Conservation (phyloP, 2,329 filamentous ascomycete species). For the Beauveria asiatica region DNA sequence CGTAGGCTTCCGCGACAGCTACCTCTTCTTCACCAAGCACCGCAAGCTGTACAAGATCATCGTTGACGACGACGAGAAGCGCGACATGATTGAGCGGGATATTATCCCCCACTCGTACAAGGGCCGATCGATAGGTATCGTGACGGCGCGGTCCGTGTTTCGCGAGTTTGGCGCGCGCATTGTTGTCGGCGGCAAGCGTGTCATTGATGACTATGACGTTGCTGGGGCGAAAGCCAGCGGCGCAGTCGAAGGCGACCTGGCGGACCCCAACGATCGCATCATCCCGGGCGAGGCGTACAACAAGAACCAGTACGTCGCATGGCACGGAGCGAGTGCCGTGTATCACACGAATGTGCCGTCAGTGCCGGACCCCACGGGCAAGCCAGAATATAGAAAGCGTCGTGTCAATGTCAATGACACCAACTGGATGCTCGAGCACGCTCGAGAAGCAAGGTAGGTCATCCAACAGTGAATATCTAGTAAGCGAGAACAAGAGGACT, state of each 20-base stretch:
- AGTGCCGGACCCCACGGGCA: conserved; percentile 66
- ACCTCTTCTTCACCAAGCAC: conserved; percentile 98
- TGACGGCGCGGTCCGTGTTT: conserved; percentile 93
- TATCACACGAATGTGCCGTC: conserved; percentile 79
- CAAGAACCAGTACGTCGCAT: conserved; percentile 97
- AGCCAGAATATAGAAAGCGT: conserved; percentile 73
- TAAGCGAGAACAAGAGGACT: background rate
- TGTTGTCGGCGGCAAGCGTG: conserved; percentile 77
- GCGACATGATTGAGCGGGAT: conserved; percentile 87
- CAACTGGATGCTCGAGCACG: conserved; percentile 97
- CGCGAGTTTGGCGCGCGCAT: conserved; percentile 93
- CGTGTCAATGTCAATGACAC: conserved; percentile 82
- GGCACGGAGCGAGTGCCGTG: conserved; percentile 93
- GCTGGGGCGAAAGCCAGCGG: conserved; percentile 66
- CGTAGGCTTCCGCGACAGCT: conserved; percentile 94
- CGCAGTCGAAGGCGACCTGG: conserved; percentile 77
- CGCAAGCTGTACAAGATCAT: conserved; percentile 96
- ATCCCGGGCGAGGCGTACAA: conserved; percentile 83
- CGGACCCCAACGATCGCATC: conserved; percentile 78
- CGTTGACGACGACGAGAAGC: conserved; percentile 93
- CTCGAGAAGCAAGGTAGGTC: conserved; percentile 72
- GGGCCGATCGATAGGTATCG: conserved; percentile 91
- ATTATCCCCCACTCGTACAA: conserved; percentile 99
- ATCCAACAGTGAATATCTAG: background rate
- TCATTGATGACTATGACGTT: conserved; percentile 86